Base-by-base conservation (phyloP, 108 stramenopile genomes). In the Fragilaria radians region DNA sequence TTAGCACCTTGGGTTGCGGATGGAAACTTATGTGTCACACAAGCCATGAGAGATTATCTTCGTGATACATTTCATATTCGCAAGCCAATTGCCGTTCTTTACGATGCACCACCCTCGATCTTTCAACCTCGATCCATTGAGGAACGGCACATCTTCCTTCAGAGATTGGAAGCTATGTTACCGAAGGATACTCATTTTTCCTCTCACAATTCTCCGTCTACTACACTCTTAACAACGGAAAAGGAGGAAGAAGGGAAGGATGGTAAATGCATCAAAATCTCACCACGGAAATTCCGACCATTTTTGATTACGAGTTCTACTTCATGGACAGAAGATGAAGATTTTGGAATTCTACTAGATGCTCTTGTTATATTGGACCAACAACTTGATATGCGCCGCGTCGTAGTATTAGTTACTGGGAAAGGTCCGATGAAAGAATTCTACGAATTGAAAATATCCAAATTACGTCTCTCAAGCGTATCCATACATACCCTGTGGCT, bases 291-390 rank as follows among this genome's bases (percentile, higher is more conserved):
- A 18, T 65, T 71, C 45, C 70, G 94, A 19, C 98, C 98, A n/a
- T 86, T 83, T 2, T 56, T 99, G 23, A 57, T 99, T 7, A 82
- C 95, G 9, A 89, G 85, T 48, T 89, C 93, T 2, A 99, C 99
- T 4, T 87, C 85, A 33, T 99, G 99, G 99, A 97, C 99, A 21
- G 80, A 95, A 0, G 99, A 99, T 58, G 99, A 99, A 70, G 99
- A 99, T 66, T 98, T 99, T 77, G 76, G 77, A 17, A 76, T 98
- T 23, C 72, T 99, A 24, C 64, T 98, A 28, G 69, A 90, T 23
- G 97, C 99, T 11, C 60, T 97, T 30, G 59, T 68, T 5, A 51
- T 56, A 4, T 50, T 96, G n/a, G 93, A 98, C 54, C 32, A 27
- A 49, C 45, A 17, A 25, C 26, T 23, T 2, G 3, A 17, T 3